A percentile compares a stretch with the other conserved stretches of the same genome.
These are phyloP conservation scores for Cichorium intybus DNA, from an alignment of 140 eudicot species.

Conservation along the genomic window DNA sequence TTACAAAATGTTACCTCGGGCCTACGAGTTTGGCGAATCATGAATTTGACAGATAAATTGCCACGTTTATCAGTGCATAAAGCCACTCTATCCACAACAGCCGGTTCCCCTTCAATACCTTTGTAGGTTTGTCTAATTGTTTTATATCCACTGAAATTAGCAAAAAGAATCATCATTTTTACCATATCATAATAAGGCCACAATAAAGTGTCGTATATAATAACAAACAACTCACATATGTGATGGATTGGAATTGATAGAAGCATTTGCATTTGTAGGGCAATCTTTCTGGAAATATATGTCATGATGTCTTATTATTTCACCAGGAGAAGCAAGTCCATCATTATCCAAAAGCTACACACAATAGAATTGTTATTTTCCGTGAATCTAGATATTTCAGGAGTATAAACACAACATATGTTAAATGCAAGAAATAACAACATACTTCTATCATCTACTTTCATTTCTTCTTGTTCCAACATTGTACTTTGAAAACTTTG, in stretches of 20 bases:
- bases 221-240: conserved; percentile 24
- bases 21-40: conserved; percentile 92
- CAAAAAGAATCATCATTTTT: conserved; percentile 22
- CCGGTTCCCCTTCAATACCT: conserved; percentile 88
- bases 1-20: conserved; percentile 93
- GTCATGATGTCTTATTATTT: conserved; percentile 74
- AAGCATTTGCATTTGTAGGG: conserved; percentile 47
- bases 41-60: conserved; percentile 63
- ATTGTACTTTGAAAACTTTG: too few species aligned
- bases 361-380: background rate
- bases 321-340: conserved; percentile 97
- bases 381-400: background rate
- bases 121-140: conserved; percentile 58
- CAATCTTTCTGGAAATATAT: conserved; percentile 63
- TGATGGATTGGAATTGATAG: conserved; percentile 21
- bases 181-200: background rate
- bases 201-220: background rate
- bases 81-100: conserved; percentile 87
- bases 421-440: too few species aligned
- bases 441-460: too few species aligned
- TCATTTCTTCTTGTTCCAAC: too few species aligned
- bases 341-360: conserved; percentile 87
- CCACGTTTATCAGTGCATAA: conserved; percentile 54
- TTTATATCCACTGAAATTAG: conserved; percentile 51
- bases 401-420: too few species aligned